phyloP scores from a whole-genome alignment of 208 protist genomes.

The Leishmania aethiopica region DNA sequence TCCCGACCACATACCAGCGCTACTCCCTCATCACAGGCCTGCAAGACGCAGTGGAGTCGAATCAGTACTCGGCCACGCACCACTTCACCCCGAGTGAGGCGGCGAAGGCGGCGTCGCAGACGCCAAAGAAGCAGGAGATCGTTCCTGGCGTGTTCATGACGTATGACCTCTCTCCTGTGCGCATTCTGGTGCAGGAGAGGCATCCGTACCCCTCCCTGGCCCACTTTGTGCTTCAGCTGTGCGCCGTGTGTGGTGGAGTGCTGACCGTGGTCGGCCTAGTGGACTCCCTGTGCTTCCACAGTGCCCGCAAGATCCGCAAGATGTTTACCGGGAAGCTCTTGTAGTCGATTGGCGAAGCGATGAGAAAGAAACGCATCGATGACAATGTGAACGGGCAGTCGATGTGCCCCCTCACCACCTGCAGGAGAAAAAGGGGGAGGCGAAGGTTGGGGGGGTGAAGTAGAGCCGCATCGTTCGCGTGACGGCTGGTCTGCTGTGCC shows the following conservation, averaged over 20 bases:
- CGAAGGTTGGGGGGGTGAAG: not conserved
- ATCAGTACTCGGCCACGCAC: conserved; percentile 92
- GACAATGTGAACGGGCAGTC: not conserved
- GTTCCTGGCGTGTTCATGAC: conserved; percentile 86
- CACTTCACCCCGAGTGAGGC: conserved; percentile 53
- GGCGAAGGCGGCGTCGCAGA: conserved; percentile 1
- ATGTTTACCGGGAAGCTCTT: conserved; percentile 53
- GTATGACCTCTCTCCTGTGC: conserved; percentile 90
- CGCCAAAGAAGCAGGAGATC: conserved; percentile 15
- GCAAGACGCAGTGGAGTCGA: conserved; percentile 53
- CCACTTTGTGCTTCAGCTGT: conserved; percentile 74
- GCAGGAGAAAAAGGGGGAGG: not conserved
- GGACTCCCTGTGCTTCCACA: conserved; percentile 64
- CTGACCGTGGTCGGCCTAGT: conserved; percentile 63
- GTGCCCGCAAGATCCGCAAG: conserved; percentile 38
- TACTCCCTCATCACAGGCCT: conserved; percentile 38
- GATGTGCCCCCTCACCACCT: not conserved
- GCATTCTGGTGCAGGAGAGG: conserved; percentile 50
- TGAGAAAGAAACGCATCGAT: not conserved
- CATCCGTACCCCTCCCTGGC: conserved; percentile 61
- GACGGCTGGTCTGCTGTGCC: not conserved
- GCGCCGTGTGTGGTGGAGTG: conserved; percentile 67
- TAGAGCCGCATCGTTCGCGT: not conserved
- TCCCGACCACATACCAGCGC: conserved; percentile 79
- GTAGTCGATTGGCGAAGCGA: conserved; percentile 19